These are phyloP conservation scores for Pholiota molesta DNA, from an alignment of 768 basidiomycete species.

Conservation along the genomic window DNA sequence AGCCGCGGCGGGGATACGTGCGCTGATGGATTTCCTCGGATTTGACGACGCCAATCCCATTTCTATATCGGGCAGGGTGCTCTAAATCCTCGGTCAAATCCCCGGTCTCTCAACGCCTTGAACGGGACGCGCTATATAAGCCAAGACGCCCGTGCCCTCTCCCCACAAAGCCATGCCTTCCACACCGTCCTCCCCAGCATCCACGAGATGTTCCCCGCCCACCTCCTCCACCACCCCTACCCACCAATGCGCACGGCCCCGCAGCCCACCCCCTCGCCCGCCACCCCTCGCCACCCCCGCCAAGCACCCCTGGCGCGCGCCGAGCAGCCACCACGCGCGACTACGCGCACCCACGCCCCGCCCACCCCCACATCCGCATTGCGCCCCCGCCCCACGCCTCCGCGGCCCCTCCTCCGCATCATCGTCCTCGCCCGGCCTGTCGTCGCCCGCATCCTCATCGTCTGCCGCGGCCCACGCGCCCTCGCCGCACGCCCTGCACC, in stretches of 20 bases:
- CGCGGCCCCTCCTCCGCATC: neutral
- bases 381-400: neutral
- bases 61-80: constrained; percentile 2
- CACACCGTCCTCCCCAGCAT: constrained; percentile 8
- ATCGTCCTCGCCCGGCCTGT: neutral
- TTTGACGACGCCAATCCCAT: constrained; percentile 1
- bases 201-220: constrained; percentile 15
- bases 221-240: constrained; percentile 3
- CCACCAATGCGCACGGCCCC: neutral
- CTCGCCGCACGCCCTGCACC: neutral
- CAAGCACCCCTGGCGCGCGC: no score
- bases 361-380: neutral
- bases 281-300: no score
- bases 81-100: constrained; percentile 12
- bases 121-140: neutral
- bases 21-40: constrained; percentile 6
- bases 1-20: constrained; percentile 3
- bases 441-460: neutral
- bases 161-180: neutral
- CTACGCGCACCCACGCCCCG: neutral
- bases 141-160: neutral
- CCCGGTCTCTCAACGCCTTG: constrained; percentile 2
- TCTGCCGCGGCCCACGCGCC: neutral
- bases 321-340: no score
- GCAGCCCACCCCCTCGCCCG: no score